These are phyloP conservation scores for Phaffia rhodozyma DNA, from an alignment of 1,284 basidiomycete species.

Conservation along the genomic window DNA sequence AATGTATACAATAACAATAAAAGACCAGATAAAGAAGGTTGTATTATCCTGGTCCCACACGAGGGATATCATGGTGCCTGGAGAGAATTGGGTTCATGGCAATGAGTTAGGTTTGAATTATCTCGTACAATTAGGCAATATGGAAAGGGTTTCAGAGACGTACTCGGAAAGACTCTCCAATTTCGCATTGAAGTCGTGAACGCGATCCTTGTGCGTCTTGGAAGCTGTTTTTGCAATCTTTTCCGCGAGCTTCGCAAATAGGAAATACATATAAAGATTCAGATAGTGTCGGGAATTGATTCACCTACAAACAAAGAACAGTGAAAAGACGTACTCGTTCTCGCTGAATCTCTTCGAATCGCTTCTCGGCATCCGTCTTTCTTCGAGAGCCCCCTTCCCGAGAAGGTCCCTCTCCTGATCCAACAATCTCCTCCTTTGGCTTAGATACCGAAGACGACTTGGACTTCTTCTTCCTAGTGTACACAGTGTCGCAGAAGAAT, in stretches of 20 bases:
- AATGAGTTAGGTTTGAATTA: neutral
- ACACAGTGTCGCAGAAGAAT: neutral
- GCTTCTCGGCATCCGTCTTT: constrained; percentile 79
- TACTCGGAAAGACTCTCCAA: constrained; percentile 69
- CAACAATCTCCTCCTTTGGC: constrained; percentile 31
- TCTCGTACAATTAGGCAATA: neutral
- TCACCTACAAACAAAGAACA: neutral
- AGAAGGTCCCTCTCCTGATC: constrained; percentile 8
- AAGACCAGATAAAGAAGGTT: neutral
- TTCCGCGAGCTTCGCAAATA: constrained; percentile 50
- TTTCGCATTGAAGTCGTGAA: constrained; percentile 80
- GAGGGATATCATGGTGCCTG: constrained; percentile 73
- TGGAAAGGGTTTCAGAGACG: neutral
- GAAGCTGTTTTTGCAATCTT: constrained; percentile 66
- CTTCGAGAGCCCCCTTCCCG: constrained; percentile 26
- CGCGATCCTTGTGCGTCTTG: constrained; percentile 90
- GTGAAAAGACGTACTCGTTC: constrained; percentile 50
- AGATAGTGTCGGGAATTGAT: constrained; percentile 1
- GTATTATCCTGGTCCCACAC: constrained; percentile 28
- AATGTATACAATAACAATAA: neutral
- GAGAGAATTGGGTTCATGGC: neutral
- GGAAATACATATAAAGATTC: neutral
- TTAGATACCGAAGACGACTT: constrained; percentile 47
- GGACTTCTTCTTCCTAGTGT: constrained; percentile 67
- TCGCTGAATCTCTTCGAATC: constrained; percentile 75